These are phyloP conservation scores for Linum tenue DNA, from an alignment of 345 rosid species.

Conservation along the genomic window DNA sequence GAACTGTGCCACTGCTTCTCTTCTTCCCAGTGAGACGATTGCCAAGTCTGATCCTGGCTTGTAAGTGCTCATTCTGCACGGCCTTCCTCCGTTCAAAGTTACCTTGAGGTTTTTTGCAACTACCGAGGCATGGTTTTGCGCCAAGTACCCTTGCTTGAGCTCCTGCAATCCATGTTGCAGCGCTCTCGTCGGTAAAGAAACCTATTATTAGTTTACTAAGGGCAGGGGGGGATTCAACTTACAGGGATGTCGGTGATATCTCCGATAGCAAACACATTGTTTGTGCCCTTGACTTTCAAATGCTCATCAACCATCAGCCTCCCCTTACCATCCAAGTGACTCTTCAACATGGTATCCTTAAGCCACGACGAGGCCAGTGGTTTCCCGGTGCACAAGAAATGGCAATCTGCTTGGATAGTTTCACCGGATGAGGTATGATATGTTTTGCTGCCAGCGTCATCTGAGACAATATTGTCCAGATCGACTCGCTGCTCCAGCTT, in stretches of 20 bases:
- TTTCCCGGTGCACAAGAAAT: constrained; percentile 59
- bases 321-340: constrained; percentile 48
- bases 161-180: constrained; percentile 31
- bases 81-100: constrained; percentile 41
- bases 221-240: constrained; percentile 16
- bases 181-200: not conserved
- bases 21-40: too few relatives aligned
- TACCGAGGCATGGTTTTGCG: constrained; percentile 51
- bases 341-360: constrained; percentile 38
- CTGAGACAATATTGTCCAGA: constrained; percentile 32
- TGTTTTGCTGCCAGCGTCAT: constrained; percentile 21
- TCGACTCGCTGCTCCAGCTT: constrained; percentile 56
- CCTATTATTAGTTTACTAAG: not conserved
- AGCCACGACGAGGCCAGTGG: constrained; percentile 71
- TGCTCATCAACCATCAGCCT: constrained; percentile 63
- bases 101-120: constrained; percentile 60
- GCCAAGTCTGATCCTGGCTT: constrained; percentile 26
- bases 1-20: too few relatives aligned
- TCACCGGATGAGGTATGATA: constrained; percentile 57
- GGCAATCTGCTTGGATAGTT: constrained; percentile 59
- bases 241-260: constrained; percentile 65
- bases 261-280: constrained; percentile 60
- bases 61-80: constrained; percentile 44
- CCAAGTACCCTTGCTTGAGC: constrained; percentile 15
- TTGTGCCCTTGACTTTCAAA: constrained; percentile 45